These are phyloP conservation scores for Ophiostoma quercus DNA, from an alignment of 2,329 filamentous ascomycete species.

Conservation along the genomic window DNA sequence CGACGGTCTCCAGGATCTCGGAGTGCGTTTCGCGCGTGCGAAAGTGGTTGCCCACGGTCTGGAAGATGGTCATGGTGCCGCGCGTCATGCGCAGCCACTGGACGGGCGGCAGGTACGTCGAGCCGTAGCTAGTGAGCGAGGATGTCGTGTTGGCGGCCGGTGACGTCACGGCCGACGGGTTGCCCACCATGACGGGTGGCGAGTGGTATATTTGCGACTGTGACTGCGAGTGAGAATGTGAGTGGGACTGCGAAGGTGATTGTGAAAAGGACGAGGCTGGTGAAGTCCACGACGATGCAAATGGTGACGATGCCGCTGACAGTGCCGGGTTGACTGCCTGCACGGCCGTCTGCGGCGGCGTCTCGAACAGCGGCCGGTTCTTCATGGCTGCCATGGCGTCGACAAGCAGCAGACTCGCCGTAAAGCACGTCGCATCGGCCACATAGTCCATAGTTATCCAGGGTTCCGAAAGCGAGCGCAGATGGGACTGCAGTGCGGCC, in stretches of 20 bases:
- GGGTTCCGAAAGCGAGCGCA: background rate
- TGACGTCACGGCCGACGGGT: background rate
- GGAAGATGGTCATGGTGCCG: conserved; percentile 28
- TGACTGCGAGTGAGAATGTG: background rate
- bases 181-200: background rate
- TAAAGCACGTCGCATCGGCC: conserved; percentile 1
- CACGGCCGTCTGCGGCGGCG: background rate
- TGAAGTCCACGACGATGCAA: conserved; percentile 7
- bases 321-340: background rate
- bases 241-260: background rate
- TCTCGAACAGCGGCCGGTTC: background rate
- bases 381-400: background rate
- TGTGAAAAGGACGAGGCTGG: background rate
- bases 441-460: background rate
- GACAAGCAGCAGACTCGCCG: background rate
- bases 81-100: conserved; percentile 31
- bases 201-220: background rate
- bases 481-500: background rate
- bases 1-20: background rate
- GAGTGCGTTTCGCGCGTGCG: background rate
- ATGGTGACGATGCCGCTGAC: background rate
- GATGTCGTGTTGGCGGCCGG: background rate
- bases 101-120: conserved; percentile 29
- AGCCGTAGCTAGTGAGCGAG: conserved; percentile 26
- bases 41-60: background rate